Percentiles rank a stretch among this genome's conserved stretches.
Conservation (phyloP, 768 basidiomycete species). For the Lactarius trivialis region DNA sequence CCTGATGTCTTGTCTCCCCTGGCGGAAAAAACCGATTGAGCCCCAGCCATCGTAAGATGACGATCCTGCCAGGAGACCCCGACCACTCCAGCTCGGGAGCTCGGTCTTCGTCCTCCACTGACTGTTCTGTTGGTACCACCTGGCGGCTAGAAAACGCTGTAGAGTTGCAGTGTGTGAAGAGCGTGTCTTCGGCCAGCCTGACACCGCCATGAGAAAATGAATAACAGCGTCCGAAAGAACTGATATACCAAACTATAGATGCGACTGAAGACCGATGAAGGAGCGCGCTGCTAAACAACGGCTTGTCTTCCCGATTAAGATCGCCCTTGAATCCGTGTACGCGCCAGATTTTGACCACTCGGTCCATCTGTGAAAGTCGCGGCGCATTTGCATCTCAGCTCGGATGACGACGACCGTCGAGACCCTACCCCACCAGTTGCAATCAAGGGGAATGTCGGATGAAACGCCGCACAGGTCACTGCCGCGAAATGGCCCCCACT, state of each 20-base stretch:
- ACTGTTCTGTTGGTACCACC: slow-evolving; percentile 24
- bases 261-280: slow-evolving; percentile 62
- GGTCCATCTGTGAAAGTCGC: slow-evolving; percentile 48
- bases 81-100: neutral
- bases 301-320: slow-evolving; percentile 63
- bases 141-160: slow-evolving; percentile 37
- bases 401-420: neutral
- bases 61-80: slow-evolving; percentile 41
- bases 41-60: slow-evolving; percentile 64
- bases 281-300: slow-evolving; percentile 59
- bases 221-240: neutral
- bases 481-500: slow-evolving; percentile 70
- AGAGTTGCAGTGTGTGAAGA: slow-evolving; percentile 49
- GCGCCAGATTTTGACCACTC: slow-evolving; percentile 71
- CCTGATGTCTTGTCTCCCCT: slow-evolving; percentile 31
- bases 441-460: slow-evolving; percentile 53
- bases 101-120: slow-evolving; percentile 21
- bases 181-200: slow-evolving; percentile 25
- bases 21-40: slow-evolving; percentile 58
- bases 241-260: slow-evolving; percentile 54
- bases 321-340: slow-evolving; percentile 36
- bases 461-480: slow-evolving; percentile 65
- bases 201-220: neutral
- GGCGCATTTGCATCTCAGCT: slow-evolving; percentile 5
- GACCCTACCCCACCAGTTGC: slow-evolving; percentile 70